phyloP scores from a whole-genome alignment of 768 basidiomycete species.

The Lentinula raphanica region DNA sequence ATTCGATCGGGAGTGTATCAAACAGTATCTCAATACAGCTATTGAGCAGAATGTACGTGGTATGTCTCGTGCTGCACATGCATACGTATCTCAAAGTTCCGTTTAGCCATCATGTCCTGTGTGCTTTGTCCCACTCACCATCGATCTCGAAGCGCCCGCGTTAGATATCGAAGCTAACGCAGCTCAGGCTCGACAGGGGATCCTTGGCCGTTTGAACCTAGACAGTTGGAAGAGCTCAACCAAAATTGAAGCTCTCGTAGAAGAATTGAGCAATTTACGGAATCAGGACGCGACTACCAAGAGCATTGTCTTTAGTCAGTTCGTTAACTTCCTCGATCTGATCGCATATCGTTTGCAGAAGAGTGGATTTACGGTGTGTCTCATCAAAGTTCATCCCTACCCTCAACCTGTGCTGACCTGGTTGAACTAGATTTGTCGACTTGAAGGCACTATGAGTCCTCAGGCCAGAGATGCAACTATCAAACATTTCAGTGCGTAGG shows the following conservation, averaged over 20 bases:
- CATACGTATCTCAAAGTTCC: neutral
- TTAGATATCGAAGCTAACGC: slow-evolving; percentile 70
- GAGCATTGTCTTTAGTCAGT: slow-evolving; percentile 95
- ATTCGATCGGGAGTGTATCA: slow-evolving; percentile 95
- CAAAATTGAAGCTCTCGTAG: slow-evolving; percentile 94
- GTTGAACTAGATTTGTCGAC: slow-evolving; percentile 68
- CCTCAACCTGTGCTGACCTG: neutral
- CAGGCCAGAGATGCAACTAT: slow-evolving; percentile 93
- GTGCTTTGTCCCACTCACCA: slow-evolving; percentile 87
- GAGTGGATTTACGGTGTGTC: slow-evolving; percentile 87
- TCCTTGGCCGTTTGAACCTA: slow-evolving; percentile 84
- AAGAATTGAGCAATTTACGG: slow-evolving; percentile 85
- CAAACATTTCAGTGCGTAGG: slow-evolving; percentile 78
- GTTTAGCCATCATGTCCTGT: slow-evolving; percentile 86
- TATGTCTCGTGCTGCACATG: neutral
- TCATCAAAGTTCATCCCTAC: slow-evolving; percentile 18
- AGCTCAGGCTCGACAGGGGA: slow-evolving; percentile 70
- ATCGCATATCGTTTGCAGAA: slow-evolving; percentile 90
- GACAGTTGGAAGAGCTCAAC: slow-evolving; percentile 93
- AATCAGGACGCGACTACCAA: slow-evolving; percentile 87
- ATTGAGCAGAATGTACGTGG: slow-evolving; percentile 56
- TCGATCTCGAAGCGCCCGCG: slow-evolving; percentile 93
- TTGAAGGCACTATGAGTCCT: slow-evolving; percentile 97
- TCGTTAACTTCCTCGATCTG: slow-evolving; percentile 88
- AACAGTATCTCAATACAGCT: slow-evolving; percentile 78